Evolutionary conservation across 2,329 filamentous ascomycete species (phyloP).

Genomic region (Ascochyta lentis): DNA sequence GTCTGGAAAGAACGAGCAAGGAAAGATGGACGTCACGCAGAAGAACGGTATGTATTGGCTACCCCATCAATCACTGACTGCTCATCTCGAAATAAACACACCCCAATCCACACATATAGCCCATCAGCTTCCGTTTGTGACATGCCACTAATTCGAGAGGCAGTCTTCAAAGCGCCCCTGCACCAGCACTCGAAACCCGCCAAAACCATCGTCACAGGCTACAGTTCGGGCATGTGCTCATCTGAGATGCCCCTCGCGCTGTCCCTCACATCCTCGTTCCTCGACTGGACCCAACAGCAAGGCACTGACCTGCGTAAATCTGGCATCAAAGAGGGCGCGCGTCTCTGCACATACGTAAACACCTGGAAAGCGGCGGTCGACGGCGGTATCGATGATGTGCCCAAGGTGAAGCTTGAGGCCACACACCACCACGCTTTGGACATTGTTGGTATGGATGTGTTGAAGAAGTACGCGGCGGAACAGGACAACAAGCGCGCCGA

Average conservation of each 20-base stretch:
- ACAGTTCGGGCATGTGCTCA: constrained; percentile 28
- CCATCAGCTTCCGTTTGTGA: neutral
- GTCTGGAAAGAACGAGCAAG: constrained; percentile 22
- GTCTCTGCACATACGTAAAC: constrained; percentile 65
- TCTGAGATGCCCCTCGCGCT: constrained; percentile 55
- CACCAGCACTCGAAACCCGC: constrained; percentile 27
- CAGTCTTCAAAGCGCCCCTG: constrained; percentile 36
- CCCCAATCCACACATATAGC: neutral
- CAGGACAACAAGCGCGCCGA: constrained; percentile 31
- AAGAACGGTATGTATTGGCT: constrained; percentile 29
- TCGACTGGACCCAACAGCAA: constrained; percentile 62
- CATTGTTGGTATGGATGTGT: constrained; percentile 54
- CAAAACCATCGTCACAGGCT: constrained; percentile 12
- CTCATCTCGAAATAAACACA: neutral
- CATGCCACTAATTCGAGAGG: neutral
- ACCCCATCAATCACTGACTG: neutral
- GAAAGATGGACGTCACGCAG: constrained; percentile 34
- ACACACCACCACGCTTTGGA: constrained; percentile 59
- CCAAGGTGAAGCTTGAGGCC: constrained; percentile 57
- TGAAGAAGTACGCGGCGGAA: constrained; percentile 56
- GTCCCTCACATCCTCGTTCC: constrained; percentile 64
- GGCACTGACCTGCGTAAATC: constrained; percentile 64
- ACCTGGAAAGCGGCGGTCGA: constrained; percentile 59
- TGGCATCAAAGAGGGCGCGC: constrained; percentile 62
- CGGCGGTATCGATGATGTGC: constrained; percentile 30